Evolutionary conservation across 2,329 filamentous ascomycete genomes (phyloP).

Genomic region (Fusarium virguliforme): DNA sequence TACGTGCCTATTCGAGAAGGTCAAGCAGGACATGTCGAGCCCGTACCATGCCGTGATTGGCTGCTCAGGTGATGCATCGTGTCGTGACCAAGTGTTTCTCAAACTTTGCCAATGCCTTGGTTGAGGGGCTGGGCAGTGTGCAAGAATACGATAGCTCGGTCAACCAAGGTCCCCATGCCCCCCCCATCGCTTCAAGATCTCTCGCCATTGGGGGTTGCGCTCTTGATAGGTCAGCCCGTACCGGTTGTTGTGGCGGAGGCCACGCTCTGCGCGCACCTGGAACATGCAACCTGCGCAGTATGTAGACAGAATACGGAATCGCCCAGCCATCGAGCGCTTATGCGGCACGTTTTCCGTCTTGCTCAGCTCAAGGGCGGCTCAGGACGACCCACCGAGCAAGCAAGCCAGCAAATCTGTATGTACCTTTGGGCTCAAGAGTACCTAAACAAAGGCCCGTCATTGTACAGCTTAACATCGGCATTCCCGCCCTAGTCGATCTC

Average conservation of each 20-base stretch:
- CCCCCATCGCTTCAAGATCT: background rate
- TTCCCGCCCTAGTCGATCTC: conserved; percentile 36
- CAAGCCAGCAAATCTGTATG: background rate
- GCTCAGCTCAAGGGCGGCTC: background rate
- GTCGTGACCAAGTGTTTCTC: background rate
- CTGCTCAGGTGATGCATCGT: conserved; percentile 1
- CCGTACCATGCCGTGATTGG: conserved; percentile 14
- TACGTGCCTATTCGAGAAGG: conserved; percentile 41
- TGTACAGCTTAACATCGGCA: conserved; percentile 32
- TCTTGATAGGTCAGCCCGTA: conserved; percentile 37
- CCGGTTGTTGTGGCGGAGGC: conserved; percentile 5
- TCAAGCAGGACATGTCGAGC: conserved; percentile 14
- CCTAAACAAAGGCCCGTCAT: background rate
- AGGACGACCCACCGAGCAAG: background rate
- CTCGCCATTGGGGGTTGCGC: background rate
- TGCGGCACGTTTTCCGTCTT: conserved; percentile 16
- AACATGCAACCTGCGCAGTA: conserved; percentile 7
- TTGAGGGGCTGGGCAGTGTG: conserved; percentile 6
- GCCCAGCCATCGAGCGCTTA: conserved; percentile 19
- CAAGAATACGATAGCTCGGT: background rate
- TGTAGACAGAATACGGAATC: conserved; percentile 19
- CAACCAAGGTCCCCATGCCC: conserved; percentile 17
- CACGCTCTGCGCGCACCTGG: conserved; percentile 2
- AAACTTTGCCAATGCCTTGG: conserved; percentile 17
- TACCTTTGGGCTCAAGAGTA: background rate